Conservation (phyloP, 805 yeast genomes). For the Pichia paraexigua region DNA sequence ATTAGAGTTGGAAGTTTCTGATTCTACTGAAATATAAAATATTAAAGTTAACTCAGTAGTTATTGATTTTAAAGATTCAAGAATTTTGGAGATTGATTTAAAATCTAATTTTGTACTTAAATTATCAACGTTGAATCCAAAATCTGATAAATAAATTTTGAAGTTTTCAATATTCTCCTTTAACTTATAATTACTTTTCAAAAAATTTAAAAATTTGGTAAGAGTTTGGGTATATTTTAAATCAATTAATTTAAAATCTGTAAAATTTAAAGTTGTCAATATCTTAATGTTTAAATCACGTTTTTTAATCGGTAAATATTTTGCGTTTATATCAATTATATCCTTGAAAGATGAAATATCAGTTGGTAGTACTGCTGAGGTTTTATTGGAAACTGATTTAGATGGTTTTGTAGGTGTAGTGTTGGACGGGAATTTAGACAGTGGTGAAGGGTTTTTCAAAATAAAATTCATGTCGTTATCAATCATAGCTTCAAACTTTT, state of each 20-base stretch:
- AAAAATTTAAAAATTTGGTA: slow-evolving; percentile 55
- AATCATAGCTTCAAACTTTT: background rate
- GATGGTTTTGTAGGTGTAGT: background rate
- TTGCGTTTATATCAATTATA: slow-evolving; percentile 23
- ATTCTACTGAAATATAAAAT: slow-evolving; percentile 2
- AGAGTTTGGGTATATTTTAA: slow-evolving; percentile 20
- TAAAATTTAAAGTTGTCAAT: slow-evolving; percentile 59
- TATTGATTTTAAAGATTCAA: background rate
- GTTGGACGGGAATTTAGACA: background rate
- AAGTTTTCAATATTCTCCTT: slow-evolving; percentile 1
- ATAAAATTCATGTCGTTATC: background rate
- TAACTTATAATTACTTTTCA: slow-evolving; percentile 39
- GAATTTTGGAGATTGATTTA: background rate
- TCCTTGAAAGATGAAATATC: background rate
- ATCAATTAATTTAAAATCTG: slow-evolving; percentile 43
- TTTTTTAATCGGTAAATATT: slow-evolving; percentile 30
- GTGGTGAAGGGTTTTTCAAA: background rate
- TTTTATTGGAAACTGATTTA: background rate
- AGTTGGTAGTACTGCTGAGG: background rate
- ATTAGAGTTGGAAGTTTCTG: background rate
- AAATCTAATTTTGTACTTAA: slow-evolving; percentile 8
- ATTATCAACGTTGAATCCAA: slow-evolving; percentile 8
- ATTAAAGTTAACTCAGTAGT: background rate
- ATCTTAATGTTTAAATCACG: slow-evolving; percentile 30
- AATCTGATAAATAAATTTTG: slow-evolving; percentile 7